These are phyloP conservation scores for Malus sieversii DNA, from an alignment of 306 rosid species.

Conservation along the genomic window DNA sequence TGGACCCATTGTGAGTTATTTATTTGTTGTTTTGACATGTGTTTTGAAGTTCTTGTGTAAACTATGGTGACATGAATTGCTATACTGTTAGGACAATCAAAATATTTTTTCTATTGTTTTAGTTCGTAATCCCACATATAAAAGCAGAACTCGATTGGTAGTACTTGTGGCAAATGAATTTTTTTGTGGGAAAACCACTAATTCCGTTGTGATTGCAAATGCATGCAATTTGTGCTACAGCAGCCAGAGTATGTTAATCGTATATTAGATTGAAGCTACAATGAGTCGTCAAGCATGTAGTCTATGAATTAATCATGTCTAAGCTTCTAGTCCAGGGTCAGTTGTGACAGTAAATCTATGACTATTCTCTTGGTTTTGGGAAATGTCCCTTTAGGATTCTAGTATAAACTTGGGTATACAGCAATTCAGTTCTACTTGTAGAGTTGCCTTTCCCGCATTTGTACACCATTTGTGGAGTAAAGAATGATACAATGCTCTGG, in stretches of 20 bases:
- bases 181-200: not conserved
- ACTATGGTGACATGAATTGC: not conserved
- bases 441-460: not conserved
- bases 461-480: not conserved
- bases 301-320: not conserved
- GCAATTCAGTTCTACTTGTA: not conserved
- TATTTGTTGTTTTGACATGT: not conserved
- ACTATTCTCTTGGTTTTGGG: not conserved
- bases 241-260: not conserved
- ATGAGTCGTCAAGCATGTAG: not conserved
- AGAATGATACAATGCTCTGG: not conserved
- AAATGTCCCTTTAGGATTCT: not conserved
- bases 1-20: conserved; percentile 86
- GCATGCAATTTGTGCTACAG: not conserved
- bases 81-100: not conserved
- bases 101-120: not conserved
- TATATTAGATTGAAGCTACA: not conserved
- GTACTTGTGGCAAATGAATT: not conserved
- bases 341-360: not conserved
- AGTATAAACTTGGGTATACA: not conserved
- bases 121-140: not conserved
- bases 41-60: not conserved
- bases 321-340: not conserved
- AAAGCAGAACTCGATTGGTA: not conserved
- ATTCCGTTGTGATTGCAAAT: not conserved